Conservation (phyloP, 2,329 filamentous ascomycete species). For the Graphium sp. region DNA sequence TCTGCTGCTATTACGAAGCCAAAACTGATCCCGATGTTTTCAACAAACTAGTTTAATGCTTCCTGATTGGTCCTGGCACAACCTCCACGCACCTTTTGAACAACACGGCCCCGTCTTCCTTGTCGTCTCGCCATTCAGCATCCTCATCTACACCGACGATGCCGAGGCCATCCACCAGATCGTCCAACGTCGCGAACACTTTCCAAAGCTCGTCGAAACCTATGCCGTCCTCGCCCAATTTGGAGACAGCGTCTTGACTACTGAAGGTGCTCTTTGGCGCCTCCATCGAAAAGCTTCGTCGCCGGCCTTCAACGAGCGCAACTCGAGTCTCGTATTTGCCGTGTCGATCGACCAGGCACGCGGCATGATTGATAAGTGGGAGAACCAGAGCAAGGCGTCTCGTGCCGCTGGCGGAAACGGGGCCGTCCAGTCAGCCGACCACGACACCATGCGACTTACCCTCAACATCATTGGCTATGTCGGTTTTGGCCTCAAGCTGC, state of each 20-base stretch:
- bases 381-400: constrained; percentile 11
- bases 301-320: constrained; percentile 61
- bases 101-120: constrained; percentile 47
- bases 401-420: constrained; percentile 9
- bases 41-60: constrained; percentile 25
- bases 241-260: constrained; percentile 54
- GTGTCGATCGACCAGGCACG: constrained; percentile 46
- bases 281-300: constrained; percentile 57
- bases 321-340: constrained; percentile 48
- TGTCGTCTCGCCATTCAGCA: constrained; percentile 37
- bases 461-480: constrained; percentile 46
- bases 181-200: constrained; percentile 47
- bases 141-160: constrained; percentile 40
- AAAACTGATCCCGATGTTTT: constrained; percentile 5
- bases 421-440: constrained; percentile 36
- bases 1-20: background rate
- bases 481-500: constrained; percentile 48
- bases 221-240: constrained; percentile 27
- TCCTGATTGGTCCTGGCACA: constrained; percentile 43
- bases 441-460: constrained; percentile 47
- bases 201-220: constrained; percentile 29
- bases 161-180: constrained; percentile 51
- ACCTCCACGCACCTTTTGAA: constrained; percentile 39
- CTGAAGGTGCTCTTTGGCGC: constrained; percentile 54
- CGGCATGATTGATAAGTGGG: constrained; percentile 43